phyloP scores from a whole-genome alignment of 108 stramenopile species.

The Stephanodiscus minutulus region DNA sequence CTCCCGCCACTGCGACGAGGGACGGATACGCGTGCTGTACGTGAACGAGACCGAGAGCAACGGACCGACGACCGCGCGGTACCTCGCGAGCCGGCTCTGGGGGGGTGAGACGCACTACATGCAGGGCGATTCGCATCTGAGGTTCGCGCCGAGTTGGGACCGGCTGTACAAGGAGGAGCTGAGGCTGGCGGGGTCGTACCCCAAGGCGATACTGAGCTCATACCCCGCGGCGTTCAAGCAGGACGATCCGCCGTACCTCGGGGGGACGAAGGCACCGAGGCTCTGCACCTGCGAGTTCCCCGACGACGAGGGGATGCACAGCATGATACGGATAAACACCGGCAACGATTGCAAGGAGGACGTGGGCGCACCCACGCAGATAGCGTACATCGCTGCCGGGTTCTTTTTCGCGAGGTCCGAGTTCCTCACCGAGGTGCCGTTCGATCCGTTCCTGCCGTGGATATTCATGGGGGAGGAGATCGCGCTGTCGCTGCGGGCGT shows the following conservation, averaged over 20 bases:
- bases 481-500: constrained; percentile 74
- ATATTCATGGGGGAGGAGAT: constrained; percentile 98
- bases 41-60: constrained; percentile 86
- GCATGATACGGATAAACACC: constrained; percentile 74
- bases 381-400: constrained; percentile 87
- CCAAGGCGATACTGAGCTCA: constrained; percentile 71
- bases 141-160: constrained; percentile 86
- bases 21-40: constrained; percentile 80
- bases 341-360: constrained; percentile 35
- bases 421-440: constrained; percentile 86
- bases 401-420: constrained; percentile 87
- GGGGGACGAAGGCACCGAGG: constrained; percentile 57
- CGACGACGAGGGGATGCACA: constrained; percentile 57
- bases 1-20: constrained; percentile 60
- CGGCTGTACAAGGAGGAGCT: constrained; percentile 59
- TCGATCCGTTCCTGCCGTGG: constrained; percentile 95
- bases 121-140: constrained; percentile 89
- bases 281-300: constrained; percentile 69
- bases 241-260: constrained; percentile 46
- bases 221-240: constrained; percentile 85
- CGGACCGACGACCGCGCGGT: constrained; percentile 92
- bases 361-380: constrained; percentile 37
- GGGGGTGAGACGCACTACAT: constrained; percentile 89
- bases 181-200: constrained; percentile 59
- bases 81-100: constrained; percentile 91